Conservation (phyloP, 805 yeast genomes). For the Priceomyces castillae region DNA sequence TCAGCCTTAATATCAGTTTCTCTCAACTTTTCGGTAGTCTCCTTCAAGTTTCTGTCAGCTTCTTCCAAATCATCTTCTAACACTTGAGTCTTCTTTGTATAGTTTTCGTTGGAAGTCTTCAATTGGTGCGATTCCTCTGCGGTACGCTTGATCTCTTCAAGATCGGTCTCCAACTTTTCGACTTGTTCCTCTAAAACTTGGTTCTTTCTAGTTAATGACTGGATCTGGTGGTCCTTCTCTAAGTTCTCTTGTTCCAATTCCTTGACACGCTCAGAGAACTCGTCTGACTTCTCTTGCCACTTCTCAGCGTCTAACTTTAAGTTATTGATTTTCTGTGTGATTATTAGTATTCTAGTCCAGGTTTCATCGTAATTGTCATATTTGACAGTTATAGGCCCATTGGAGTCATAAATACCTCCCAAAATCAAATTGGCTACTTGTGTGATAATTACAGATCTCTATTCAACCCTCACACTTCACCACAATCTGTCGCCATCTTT, state of each 20-base stretch:
- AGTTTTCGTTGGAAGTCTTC: slow-evolving; percentile 86
- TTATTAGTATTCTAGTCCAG: slow-evolving; percentile 5
- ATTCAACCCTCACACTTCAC: not conserved
- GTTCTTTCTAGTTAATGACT: slow-evolving; percentile 88
- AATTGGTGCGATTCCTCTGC: slow-evolving; percentile 90
- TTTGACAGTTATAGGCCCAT: too few species aligned
- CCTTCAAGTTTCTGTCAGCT: slow-evolving; percentile 86
- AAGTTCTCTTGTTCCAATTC: slow-evolving; percentile 87
- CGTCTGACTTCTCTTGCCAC: slow-evolving; percentile 97
- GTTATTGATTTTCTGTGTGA: slow-evolving; percentile 70
- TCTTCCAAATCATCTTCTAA: slow-evolving; percentile 90
- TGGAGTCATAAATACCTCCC: not conserved
- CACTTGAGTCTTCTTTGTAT: slow-evolving; percentile 82
- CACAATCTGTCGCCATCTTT: not conserved
- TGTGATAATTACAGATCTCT: too few species aligned
- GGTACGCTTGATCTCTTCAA: slow-evolving; percentile 73
- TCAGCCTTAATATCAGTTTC: slow-evolving; percentile 95
- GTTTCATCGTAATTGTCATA: too few species aligned
- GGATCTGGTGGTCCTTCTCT: slow-evolving; percentile 93
- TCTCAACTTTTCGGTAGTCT: slow-evolving; percentile 89
- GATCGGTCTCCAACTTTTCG: slow-evolving; percentile 73
- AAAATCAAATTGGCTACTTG: too few species aligned
- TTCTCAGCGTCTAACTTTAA: slow-evolving; percentile 93
- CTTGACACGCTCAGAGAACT: slow-evolving; percentile 74
- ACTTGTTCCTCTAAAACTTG: slow-evolving; percentile 79